Conservation (phyloP, 1,139 yeast genomes). For the Taphrina betulina region DNA sequence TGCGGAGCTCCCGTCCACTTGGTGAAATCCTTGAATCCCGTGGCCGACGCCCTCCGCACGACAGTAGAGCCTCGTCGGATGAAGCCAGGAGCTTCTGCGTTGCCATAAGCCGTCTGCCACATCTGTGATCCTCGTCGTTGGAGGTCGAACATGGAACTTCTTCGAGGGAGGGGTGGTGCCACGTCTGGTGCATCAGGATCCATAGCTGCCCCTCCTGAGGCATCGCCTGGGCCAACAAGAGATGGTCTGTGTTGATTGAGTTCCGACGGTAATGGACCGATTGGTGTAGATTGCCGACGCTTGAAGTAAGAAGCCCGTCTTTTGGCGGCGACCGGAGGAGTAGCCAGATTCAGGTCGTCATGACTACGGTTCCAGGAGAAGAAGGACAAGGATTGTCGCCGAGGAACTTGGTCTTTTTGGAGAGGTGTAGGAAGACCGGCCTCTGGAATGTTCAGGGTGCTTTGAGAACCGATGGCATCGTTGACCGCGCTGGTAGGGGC, state of each 20-base stretch:
- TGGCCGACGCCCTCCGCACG: slow-evolving; percentile 1
- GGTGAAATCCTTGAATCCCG: neutral
- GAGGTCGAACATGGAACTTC: slow-evolving; percentile 4
- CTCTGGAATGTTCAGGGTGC: no score
- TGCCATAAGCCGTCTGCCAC: slow-evolving; percentile 10
- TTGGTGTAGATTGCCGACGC: slow-evolving; percentile 1
- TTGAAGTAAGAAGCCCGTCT: slow-evolving; percentile 3
- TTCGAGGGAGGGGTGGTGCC: slow-evolving; percentile 7
- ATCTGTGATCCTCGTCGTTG: slow-evolving; percentile 3
- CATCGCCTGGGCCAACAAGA: slow-evolving; percentile 1
- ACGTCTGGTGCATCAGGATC: slow-evolving; percentile 9
- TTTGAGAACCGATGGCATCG: no score
- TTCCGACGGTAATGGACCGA: neutral
- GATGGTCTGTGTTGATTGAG: neutral
- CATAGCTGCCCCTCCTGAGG: slow-evolving; percentile 7
- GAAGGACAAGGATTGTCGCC: no score
- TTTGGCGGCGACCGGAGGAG: no score
- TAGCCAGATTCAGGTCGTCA: no score
- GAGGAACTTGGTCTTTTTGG: no score
- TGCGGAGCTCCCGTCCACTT: slow-evolving; percentile 15
- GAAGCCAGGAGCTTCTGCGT: slow-evolving; percentile 4
- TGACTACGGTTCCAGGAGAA: no score
- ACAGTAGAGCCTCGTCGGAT: slow-evolving; percentile 14
- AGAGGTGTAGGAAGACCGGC: no score
- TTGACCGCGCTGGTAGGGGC: no score